Evolutionary conservation across 2,329 filamentous ascomycete genomes (phyloP), one percentile per base, ranked within the genome.

Genomic region (Stagonosporopsis tanaceti): DNA sequence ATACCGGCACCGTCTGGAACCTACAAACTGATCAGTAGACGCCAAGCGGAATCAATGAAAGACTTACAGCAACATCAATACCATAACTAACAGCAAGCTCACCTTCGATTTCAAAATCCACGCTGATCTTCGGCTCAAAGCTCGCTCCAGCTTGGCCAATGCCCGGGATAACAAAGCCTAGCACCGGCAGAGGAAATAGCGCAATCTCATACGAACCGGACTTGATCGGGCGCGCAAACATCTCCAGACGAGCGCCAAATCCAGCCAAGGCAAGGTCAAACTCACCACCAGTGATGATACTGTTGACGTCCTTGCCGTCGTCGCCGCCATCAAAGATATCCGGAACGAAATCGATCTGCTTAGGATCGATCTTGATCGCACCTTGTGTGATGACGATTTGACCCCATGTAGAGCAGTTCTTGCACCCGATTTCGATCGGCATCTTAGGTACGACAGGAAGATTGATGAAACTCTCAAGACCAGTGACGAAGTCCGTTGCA

Each of bases 141-240:
- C 65, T 47, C n/a, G 73, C 69, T 37, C 74, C 76, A 14, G 75
- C 74, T n/a, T 68, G 57, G 1, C 74, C 76, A 17, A 78, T 66
- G 5, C 70, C 70, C 1, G 76, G 76, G 35, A 78, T 76, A 3
- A 55, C 47, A 55, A 76, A 72, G 14, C 73, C 67, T 9, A 73
- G 50, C 17, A 75, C 61, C 6, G 71, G 73, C 11, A 74, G 41
- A 2, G 53, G 47, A 32, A 72, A 64, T 2, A 75, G 48, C 2
- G 59, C 47, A 22, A 73, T 57, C 24, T 64, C 59, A 15, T 71
- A 72, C 1, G 51, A 51, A 8, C 68, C 70, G 9, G 62, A 69
- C 28, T 45, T 38, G 27, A 63, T 58, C 9, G 72, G 72, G n/a
- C 60, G 59, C 4, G 68, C 69, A 20, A 70, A 69, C 34, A 78